phyloP scores from a whole-genome alignment of 805 yeast species.

The Yamadazyma akitaensis region DNA sequence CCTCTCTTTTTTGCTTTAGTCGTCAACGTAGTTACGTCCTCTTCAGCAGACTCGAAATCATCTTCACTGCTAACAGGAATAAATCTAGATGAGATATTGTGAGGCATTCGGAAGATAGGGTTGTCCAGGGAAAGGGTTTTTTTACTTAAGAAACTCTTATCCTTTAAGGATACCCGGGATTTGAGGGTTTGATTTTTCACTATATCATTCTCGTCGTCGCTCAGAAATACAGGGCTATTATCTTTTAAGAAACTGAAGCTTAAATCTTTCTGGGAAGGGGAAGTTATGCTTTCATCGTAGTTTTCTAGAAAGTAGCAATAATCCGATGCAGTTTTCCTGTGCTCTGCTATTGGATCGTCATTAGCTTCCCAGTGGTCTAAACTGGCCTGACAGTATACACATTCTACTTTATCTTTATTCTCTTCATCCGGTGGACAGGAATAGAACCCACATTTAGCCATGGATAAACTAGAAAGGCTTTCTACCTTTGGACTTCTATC shows the following conservation, averaged over 20 bases:
- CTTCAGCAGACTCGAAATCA: not conserved
- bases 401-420: slow-evolving; percentile 33
- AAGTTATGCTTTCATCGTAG: not conserved
- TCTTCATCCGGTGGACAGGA: slow-evolving; percentile 27
- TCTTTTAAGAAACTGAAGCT: slow-evolving; percentile 1
- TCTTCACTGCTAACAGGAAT: not conserved
- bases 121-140: not conserved
- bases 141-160: not conserved
- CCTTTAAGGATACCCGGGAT: not conserved
- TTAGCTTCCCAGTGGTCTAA: slow-evolving; percentile 52
- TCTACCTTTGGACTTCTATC: slow-evolving; percentile 36
- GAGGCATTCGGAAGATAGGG: slow-evolving; percentile 2
- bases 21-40: not conserved
- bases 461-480: slow-evolving; percentile 13
- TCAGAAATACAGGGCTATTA: slow-evolving; percentile 4
- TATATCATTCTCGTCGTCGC: slow-evolving; percentile 6
- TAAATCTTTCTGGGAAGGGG: not conserved
- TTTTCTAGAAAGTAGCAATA: slow-evolving; percentile 27
- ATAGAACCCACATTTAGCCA: slow-evolving; percentile 47
- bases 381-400: slow-evolving; percentile 25
- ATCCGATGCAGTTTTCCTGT: slow-evolving; percentile 24
- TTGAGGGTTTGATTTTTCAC: not conserved
- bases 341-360: slow-evolving; percentile 65
- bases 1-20: not conserved
- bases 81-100: not conserved